Evolutionary conservation across 2,329 filamentous ascomycete genomes (phyloP), one percentile per base, ranked within the genome.

Genomic region (Penicillium sp.): DNA sequence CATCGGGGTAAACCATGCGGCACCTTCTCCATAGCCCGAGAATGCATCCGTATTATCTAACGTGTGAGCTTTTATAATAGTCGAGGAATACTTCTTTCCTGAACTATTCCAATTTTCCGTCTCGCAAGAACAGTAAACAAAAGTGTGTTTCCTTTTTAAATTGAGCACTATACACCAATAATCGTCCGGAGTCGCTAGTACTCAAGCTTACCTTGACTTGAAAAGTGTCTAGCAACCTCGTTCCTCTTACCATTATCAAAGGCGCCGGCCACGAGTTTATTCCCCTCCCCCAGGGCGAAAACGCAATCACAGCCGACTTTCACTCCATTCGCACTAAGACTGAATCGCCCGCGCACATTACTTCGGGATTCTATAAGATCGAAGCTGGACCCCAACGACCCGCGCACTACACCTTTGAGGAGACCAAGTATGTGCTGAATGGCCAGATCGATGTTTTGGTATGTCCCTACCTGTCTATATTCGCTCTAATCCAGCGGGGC

Each of bases 311-410:
- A 7, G 60, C 60, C 46, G 61, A 64, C 43, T 64, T 64, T 46
- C 61, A 64, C 40, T 62, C 59, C 6, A 57, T 58, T 11, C 61
- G 57, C 38, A 63, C 60, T 30, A 49, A 61, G 49, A 63, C 57
- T 5, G 54, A 60, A 20, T 58, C 58, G 7, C 59, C 60, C n/a
- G 49, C 62, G 4, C 27, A 57, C 46, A 43, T 63, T 13, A 63
- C 60, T n/a, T 61, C 62, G 0, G 57, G 59, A 11, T 62, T 64
- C 44, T 64, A 64, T 35, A 63, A 62, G 55, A 59, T 64, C 28
- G 62, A 60, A 44, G 56, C 59, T 25, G 62, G 62, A 3, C 55
- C 61, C 27, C 46, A 57, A 40, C 31, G 62, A 47, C 59, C 57
- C 9, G 62, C 55, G 1, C 56, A 51, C 40, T 64, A 64, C 33